phyloP scores from a whole-genome alignment of 1,284 basidiomycete species.

The Malassezia caprae region DNA sequence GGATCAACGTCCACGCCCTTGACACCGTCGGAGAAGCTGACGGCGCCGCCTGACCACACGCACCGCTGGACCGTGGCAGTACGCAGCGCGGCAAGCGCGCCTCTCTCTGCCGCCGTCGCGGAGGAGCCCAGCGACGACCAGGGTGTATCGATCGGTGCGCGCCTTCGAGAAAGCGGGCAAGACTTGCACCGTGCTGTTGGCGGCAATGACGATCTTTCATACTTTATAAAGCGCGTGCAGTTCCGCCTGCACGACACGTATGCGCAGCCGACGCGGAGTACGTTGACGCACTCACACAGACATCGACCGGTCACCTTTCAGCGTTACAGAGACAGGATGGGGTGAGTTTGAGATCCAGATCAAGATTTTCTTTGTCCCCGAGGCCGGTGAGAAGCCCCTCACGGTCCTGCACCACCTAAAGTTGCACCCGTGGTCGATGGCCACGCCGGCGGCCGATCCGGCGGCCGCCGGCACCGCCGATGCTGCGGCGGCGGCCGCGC shows the following conservation, averaged over 20 bases:
- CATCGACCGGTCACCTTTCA: conserved; percentile 83
- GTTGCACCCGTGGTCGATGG: conserved; percentile 73
- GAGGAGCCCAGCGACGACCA: background rate
- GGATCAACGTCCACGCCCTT: conserved; percentile 85
- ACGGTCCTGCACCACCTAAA: conserved; percentile 84
- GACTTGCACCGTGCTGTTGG: conserved; percentile 46
- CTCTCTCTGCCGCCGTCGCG: conserved; percentile 47
- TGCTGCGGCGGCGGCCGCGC: background rate
- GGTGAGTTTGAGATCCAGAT: conserved; percentile 97
- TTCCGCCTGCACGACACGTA: conserved; percentile 98
- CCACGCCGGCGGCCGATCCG: conserved; percentile 50
- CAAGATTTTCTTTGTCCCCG: conserved; percentile 78
- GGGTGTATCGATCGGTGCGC: conserved; percentile 24
- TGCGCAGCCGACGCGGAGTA: conserved; percentile 76
- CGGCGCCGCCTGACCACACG: conserved; percentile 63
- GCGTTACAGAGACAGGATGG: conserved; percentile 95
- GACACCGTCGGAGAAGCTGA: conserved; percentile 63
- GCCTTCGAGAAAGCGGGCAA: conserved; percentile 35
- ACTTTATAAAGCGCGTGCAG: conserved; percentile 66
- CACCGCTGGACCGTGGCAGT: conserved; percentile 95
- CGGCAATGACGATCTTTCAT: conserved; percentile 44
- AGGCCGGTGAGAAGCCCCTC: conserved; percentile 83
- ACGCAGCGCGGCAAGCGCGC: conserved; percentile 54
- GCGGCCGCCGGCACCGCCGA: background rate
- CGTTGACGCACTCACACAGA: conserved; percentile 54